Conservation (phyloP, 2,329 filamentous ascomycete species). For the Exophiala bonariae region DNA sequence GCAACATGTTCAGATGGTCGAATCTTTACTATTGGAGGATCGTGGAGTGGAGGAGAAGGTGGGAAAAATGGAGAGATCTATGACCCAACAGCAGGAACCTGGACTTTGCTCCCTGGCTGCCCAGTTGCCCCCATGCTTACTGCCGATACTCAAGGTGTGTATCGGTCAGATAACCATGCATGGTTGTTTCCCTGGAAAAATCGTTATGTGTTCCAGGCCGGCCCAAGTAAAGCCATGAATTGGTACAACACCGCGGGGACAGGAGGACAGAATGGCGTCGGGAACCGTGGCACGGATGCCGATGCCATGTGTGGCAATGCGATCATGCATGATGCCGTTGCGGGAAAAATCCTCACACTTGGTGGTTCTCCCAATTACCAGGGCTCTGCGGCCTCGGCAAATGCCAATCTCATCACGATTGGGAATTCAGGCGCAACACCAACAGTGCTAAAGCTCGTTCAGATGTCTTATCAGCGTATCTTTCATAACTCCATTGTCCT, state of each 20-base stretch:
- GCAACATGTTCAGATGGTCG: conserved; percentile 53
- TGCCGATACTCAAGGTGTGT: conserved; percentile 44
- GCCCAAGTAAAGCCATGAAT: conserved; percentile 56
- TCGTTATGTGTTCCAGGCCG: conserved; percentile 55
- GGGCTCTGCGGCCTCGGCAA: conserved; percentile 41
- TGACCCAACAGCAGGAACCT: conserved; percentile 45
- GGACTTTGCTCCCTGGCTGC: conserved; percentile 47
- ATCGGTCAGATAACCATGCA: conserved; percentile 53
- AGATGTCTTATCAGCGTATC: conserved; percentile 42
- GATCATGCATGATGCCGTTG: conserved; percentile 58
- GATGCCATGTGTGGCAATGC: conserved; percentile 58
- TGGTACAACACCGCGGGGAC: conserved; percentile 54
- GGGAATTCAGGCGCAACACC: conserved; percentile 29
- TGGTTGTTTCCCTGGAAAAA: conserved; percentile 56
- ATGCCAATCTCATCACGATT: conserved; percentile 54
- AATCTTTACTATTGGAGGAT: conserved; percentile 61
- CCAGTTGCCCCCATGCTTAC: conserved; percentile 54
- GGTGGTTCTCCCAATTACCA: conserved; percentile 53
- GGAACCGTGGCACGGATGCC: conserved; percentile 43
- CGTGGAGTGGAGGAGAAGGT: conserved; percentile 51
- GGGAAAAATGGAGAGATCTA: conserved; percentile 60
- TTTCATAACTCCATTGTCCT: conserved; percentile 52
- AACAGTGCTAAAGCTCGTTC: conserved; percentile 34
- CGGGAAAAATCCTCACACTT: conserved; percentile 55
- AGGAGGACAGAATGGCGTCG: conserved; percentile 45